Evolutionary conservation across 345 rosid species (phyloP), one percentile per base, ranked within the genome.

Genomic region (Populus davidiana): DNA sequence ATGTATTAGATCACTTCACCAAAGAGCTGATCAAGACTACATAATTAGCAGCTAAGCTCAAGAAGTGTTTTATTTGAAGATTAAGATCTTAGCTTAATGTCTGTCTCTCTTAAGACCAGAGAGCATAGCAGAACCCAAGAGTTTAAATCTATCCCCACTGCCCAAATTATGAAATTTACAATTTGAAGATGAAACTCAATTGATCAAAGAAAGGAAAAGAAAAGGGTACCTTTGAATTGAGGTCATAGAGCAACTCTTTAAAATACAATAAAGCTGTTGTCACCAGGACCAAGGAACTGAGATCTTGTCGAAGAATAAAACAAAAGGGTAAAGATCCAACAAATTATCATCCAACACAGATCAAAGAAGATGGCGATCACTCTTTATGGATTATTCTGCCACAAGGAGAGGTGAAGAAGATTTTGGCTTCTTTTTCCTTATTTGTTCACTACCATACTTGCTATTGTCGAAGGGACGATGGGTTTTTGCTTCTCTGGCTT

Each of bases 191-290:
- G 59, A 52, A 20, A 20, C 8, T 52, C 59, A 18, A 52, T 17
- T 52, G 2, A 17, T 18, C 44, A 2, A 74, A 7, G 36, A 64
- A 25, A 18, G 21, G 12, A 62, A 18, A 9, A 73, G 69, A 61
- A 73, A 73, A 38, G 16, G 69, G n/a, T 65, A 76, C 78, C 78
- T 76, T 41, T 21, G 54, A 12, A 38, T 11, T 20, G 50, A 75
- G 31, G 67, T 8, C 41, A 67, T 33, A 17, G 29, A 52, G n/a
- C 59, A 52, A 52, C 59, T 52, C n/a, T 52, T 52, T 52, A 8
- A 17, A 41, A 17, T 17, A 52, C 18, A 52, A 52, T 6, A 0
- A 20, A 20, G 59, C 21, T 52, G 59, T 20, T 5, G 18, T 52
- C 59, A 52, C 3, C 59, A 33, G 29, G 56, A 73, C 52, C 56